Percentiles rank a stretch among this genome's conserved stretches.
Conservation (phyloP, 306 rosid species). For the Hylodesmum podocarpum region DNA sequence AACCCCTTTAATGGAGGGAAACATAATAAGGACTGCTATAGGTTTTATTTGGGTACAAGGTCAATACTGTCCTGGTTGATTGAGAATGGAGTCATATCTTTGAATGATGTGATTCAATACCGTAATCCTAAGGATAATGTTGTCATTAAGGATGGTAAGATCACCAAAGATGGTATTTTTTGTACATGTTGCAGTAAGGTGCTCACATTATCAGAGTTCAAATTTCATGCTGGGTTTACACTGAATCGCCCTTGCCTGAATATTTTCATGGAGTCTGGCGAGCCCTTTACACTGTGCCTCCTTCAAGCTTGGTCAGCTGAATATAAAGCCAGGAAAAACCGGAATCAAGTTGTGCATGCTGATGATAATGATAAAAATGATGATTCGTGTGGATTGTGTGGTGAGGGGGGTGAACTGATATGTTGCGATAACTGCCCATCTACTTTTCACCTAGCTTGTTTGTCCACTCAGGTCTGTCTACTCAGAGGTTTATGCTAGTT, state of each 20-base stretch:
- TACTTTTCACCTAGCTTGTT: conserved; percentile 85
- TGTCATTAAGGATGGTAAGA: conserved; percentile 72
- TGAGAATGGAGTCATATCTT: conserved; percentile 64
- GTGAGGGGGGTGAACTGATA: conserved; percentile 92
- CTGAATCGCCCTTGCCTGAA: conserved; percentile 84
- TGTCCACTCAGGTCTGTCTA: conserved; percentile 76
- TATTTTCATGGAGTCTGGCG: conserved; percentile 88
- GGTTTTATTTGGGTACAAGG: conserved; percentile 59
- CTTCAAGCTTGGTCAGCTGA: conserved; percentile 99
- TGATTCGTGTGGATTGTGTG: conserved; percentile 94
- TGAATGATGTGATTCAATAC: conserved; percentile 75
- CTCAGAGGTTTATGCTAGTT: conserved; percentile 31
- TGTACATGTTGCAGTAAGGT: conserved; percentile 76
- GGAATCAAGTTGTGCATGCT: conserved; percentile 48
- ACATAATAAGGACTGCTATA: conserved; percentile 67
- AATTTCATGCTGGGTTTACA: conserved; percentile 77
- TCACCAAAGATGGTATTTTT: conserved; percentile 78
- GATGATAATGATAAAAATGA: conserved; percentile 81
- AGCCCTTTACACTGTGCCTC: conserved; percentile 86
- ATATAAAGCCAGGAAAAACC: conserved; percentile 73
- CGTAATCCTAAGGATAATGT: conserved; percentile 61
- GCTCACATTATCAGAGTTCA: conserved; percentile 77
- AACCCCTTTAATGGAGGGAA: conserved; percentile 67
- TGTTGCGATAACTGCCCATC: conserved; percentile 99
- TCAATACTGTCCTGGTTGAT: conserved; percentile 91